A percentile compares a stretch with the other conserved stretches of the same genome.
phyloP scores from a whole-genome alignment of 371 early-diverging fungal species.

The Massospora cicadina region DNA sequence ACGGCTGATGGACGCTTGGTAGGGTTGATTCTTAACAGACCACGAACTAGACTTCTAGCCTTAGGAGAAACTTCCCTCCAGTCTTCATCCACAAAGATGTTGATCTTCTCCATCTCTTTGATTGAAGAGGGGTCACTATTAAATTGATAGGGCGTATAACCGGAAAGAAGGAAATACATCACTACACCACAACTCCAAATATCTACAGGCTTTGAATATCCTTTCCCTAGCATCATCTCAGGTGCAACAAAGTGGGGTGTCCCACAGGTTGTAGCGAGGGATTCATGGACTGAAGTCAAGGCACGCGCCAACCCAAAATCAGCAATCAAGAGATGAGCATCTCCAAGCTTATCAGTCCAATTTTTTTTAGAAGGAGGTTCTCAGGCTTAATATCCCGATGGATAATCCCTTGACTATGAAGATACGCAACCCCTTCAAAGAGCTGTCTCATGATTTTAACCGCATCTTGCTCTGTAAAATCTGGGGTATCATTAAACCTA shows the following conservation, averaged over 20 bases:
- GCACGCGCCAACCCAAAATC: constrained; percentile 95
- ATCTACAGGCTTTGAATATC: constrained; percentile 53
- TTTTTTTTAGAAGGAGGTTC: constrained; percentile 76
- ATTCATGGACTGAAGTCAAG: constrained; percentile 17
- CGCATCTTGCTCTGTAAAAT: background rate
- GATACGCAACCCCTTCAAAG: constrained; percentile 26
- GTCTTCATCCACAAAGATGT: background rate
- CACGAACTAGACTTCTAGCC: constrained; percentile 25
- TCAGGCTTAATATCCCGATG: constrained; percentile 96
- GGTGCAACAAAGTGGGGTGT: constrained; percentile 77
- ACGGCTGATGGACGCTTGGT: constrained; percentile 30
- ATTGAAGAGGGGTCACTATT: background rate
- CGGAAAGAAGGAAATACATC: constrained; percentile 65
- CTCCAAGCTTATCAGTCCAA: constrained; percentile 6
- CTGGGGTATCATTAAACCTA: background rate
- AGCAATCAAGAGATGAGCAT: constrained; percentile 82
- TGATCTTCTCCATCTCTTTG: background rate
- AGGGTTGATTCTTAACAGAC: constrained; percentile 42
- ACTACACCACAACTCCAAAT: constrained; percentile 85
- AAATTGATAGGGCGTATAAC: constrained; percentile 56
- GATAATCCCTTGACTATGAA: constrained; percentile 89
- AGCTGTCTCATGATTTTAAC: background rate
- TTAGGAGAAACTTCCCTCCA: background rate
- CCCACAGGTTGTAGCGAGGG: constrained; percentile 63
- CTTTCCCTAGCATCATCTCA: constrained; percentile 52